A percentile compares a stretch with the other conserved stretches of the same genome.
phyloP scores from a whole-genome alignment of 2,329 filamentous ascomycete species.

The Hypoxylon sp. region DNA sequence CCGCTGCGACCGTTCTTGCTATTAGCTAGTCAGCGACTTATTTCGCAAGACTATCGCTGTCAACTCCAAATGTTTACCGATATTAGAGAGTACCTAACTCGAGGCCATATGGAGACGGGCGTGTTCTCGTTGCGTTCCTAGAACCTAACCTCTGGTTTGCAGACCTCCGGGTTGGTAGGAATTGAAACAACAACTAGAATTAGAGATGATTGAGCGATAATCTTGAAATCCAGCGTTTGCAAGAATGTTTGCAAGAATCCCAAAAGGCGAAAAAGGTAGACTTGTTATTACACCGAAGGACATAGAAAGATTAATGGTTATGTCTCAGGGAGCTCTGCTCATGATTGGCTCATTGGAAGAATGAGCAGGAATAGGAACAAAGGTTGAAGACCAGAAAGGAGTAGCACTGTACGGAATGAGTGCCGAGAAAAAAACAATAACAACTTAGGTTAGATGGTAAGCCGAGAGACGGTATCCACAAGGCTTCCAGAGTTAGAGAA shows the following conservation, averaged over 20 bases:
- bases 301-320: slow-evolving; percentile 35
- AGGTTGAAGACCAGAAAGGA: slow-evolving; percentile 5
- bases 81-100: slow-evolving; percentile 2
- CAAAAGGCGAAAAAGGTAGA: slow-evolving; percentile 10
- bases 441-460: background rate
- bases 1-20: slow-evolving; percentile 23
- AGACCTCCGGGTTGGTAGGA: slow-evolving; percentile 1
- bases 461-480: slow-evolving; percentile 9
- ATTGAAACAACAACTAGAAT: slow-evolving; percentile 5
- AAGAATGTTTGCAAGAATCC: slow-evolving; percentile 27
- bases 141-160: slow-evolving; percentile 10
- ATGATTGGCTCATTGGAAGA: slow-evolving; percentile 33
- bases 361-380: slow-evolving; percentile 13
- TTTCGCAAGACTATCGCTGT: slow-evolving; percentile 13
- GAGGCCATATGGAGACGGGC: slow-evolving; percentile 10
- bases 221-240: slow-evolving; percentile 20
- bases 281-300: slow-evolving; percentile 38
- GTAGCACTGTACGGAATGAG: slow-evolving; percentile 14
- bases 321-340: slow-evolving; percentile 43
- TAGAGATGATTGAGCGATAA: slow-evolving; percentile 18
- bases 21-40: slow-evolving; percentile 30
- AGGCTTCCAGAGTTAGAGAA: background rate
- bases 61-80: slow-evolving; percentile 19
- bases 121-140: slow-evolving; percentile 1
- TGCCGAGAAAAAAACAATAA: slow-evolving; percentile 11